Evolutionary conservation across 176 grass and related monocot species (phyloP).

Genomic region (Elaeis guineensis): DNA sequence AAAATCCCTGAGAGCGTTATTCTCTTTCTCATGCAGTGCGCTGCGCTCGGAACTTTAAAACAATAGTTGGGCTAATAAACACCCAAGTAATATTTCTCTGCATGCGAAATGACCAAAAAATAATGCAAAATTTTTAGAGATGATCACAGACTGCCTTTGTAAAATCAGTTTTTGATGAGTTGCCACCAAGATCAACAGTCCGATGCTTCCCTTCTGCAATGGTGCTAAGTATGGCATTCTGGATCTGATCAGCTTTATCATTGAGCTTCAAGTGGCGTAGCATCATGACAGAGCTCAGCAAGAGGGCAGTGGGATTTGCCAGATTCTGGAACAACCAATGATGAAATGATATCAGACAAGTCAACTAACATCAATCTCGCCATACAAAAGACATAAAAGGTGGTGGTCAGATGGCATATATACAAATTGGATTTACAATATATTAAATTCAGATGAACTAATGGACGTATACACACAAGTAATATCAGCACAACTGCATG

Average conservation of each 20-base stretch:
- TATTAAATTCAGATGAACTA: no score
- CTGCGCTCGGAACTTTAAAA: no score
- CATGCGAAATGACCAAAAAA: background rate
- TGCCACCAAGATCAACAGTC: conserved; percentile 80
- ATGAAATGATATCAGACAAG: background rate
- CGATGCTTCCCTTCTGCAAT: conserved; percentile 72
- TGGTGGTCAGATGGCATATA: no score
- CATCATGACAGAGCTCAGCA: conserved; percentile 97
- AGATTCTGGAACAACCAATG: conserved; percentile 53
- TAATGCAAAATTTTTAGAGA: conserved; percentile 32
- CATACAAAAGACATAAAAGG: no score
- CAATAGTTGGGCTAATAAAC: no score
- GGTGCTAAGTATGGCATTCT: conserved; percentile 72
- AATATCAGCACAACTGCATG: no score
- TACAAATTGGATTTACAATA: no score
- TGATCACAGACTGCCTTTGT: conserved; percentile 80
- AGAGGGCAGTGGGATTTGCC: conserved; percentile 84
- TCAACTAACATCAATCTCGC: background rate
- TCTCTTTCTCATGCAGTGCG: no score
- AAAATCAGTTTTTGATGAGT: conserved; percentile 65
- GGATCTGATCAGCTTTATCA: conserved; percentile 75
- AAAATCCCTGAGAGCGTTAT: no score
- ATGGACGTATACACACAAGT: no score
- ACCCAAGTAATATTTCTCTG: no score
- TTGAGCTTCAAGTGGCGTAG: conserved; percentile 73